These are phyloP conservation scores for Phaeosphaeria sp. DNA, from an alignment of 2,329 filamentous ascomycete species.

Conservation along the genomic window DNA sequence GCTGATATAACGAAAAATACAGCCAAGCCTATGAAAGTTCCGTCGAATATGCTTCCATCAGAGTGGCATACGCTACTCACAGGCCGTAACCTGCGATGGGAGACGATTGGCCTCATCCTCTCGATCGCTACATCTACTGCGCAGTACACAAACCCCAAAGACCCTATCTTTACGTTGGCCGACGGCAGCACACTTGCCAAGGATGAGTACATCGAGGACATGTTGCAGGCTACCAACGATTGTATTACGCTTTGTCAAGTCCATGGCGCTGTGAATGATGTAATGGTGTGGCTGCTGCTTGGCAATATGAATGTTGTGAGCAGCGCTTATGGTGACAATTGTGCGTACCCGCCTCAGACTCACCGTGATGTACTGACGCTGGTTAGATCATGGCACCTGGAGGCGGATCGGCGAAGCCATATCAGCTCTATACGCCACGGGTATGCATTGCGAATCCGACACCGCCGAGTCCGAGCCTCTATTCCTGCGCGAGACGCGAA, in stretches of 20 bases:
- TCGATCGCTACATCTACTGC: slow-evolving; percentile 37
- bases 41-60: slow-evolving; percentile 37
- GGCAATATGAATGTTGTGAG: slow-evolving; percentile 39
- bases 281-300: slow-evolving; percentile 45
- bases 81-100: slow-evolving; percentile 44
- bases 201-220: slow-evolving; percentile 41
- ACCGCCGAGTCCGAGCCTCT: slow-evolving; percentile 27
- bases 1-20: slow-evolving; percentile 44
- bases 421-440: slow-evolving; percentile 2
- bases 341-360: slow-evolving; percentile 20
- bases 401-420: slow-evolving; percentile 37
- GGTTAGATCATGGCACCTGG: slow-evolving; percentile 44
- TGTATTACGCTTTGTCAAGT: slow-evolving; percentile 45
- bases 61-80: slow-evolving; percentile 45
- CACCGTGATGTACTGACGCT: slow-evolving; percentile 9
- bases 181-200: slow-evolving; percentile 38
- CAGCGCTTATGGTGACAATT: slow-evolving; percentile 46
- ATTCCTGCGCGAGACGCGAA: slow-evolving; percentile 41
- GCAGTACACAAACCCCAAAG: slow-evolving; percentile 38
- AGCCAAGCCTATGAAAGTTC: slow-evolving; percentile 37
- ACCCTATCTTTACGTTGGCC: slow-evolving; percentile 40
- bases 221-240: slow-evolving; percentile 44
- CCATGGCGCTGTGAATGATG: slow-evolving; percentile 45
- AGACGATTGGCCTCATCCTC: slow-evolving; percentile 40
- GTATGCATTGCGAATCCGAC: slow-evolving; percentile 45